Evolutionary conservation across 495 filamentous ascomycete genomes (phyloP), one percentile per base, ranked within the genome.

Genomic region (Xylaria bambusicola): DNA sequence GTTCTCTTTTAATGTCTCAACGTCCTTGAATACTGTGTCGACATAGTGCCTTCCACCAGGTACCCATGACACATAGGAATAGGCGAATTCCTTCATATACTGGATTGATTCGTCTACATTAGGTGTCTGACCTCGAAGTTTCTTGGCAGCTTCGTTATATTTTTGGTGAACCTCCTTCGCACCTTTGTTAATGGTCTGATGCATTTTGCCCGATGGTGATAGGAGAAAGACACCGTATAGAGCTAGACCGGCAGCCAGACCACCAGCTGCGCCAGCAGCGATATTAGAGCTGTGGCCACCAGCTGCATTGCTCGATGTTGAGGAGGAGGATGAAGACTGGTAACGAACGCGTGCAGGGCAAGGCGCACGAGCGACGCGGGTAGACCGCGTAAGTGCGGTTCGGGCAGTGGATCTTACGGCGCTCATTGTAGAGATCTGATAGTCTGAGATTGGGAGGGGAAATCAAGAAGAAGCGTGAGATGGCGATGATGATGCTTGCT

Each of bases 1-100:
- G 29, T 82, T 80, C 45, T 80, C 66, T 21, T 80, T 75, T 29
- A 89, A 74, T 15, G 74, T 74, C 26, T 88, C 86, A 13, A 89
- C 68, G 58, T 89, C 85, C 31, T 84, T 72, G 66, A 90, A 89
- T 2, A 77, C 80, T 2, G 71, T 70, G 64, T 88, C 84, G 49
- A 88, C 77, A 62, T 84, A 86, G 17, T 73, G 68, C 10, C 78
- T 77, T 3, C 78, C 86, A n/a, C 86, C 87, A 3, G 87, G 87
- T 31, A 90, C 80, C 73, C 85, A 85, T n/a, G 67, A 73, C 2
- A 84, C 82, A 60, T 89, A 89, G 13, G 81, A 80, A 44, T 80
- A 81, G 8, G 79, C 79, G 1, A 85, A 80, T 40, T 82, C 71
- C 57, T 80, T 78, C 53, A 89, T 71, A 75, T 79, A 83, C 42